These are phyloP conservation scores for Camellia lanceoleosa DNA, from an alignment of 148 eudicot species.

Conservation along the genomic window DNA sequence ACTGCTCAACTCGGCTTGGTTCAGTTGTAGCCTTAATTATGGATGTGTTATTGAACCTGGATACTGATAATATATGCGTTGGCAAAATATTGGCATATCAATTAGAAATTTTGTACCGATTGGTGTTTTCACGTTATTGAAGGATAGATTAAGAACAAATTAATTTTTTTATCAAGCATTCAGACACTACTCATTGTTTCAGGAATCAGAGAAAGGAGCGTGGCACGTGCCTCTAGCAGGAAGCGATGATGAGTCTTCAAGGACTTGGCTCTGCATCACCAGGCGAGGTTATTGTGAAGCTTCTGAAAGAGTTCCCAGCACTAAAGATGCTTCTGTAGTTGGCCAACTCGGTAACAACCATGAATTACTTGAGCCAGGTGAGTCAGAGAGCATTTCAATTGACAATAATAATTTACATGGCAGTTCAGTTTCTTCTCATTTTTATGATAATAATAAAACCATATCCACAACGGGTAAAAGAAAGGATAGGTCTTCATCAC, in stretches of 20 bases:
- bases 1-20: too few relatives aligned
- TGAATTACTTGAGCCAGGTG: background rate
- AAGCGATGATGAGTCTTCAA: conserved; percentile 40
- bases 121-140: background rate
- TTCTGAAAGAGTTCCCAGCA: background rate
- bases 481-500: conserved; percentile 46
- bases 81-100: background rate
- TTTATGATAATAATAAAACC: background rate
- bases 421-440: conserved; percentile 13
- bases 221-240: conserved; percentile 64
- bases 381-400: background rate
- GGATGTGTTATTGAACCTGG: too few relatives aligned
- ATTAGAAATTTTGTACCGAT: background rate
- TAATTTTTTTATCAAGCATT: background rate
- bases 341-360: conserved; percentile 3
- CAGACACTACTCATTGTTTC: conserved; percentile 10
- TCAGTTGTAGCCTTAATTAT: too few relatives aligned
- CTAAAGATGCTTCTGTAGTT: conserved; percentile 2
- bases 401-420: background rate
- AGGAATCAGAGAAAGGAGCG: conserved; percentile 61
- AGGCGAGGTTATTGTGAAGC: conserved; percentile 30
- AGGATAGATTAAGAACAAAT: background rate
- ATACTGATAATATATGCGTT: background rate
- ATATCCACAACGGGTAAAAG: conserved; percentile 40
- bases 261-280: conserved; percentile 74